phyloP scores from a whole-genome alignment of 2,329 filamentous ascomycete genomes.

The Botrytis aclada region DNA sequence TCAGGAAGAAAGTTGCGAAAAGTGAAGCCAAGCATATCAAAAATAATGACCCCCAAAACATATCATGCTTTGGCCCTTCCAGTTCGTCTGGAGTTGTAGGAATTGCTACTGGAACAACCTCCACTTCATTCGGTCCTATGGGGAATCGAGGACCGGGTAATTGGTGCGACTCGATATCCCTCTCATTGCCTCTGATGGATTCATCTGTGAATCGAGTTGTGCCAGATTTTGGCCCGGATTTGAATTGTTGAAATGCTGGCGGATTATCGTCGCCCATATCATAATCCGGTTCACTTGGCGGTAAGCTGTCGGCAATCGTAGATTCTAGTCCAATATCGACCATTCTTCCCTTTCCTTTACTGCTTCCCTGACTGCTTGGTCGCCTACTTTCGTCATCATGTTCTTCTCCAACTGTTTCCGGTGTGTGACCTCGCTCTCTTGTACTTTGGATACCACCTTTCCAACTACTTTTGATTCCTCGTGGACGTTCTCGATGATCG shows the following conservation, averaged over 20 bases:
- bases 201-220: conserved; percentile 35
- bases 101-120: conserved; percentile 54
- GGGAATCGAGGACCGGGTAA: conserved; percentile 25
- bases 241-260: conserved; percentile 61
- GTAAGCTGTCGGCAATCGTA: conserved; percentile 56
- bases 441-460: conserved; percentile 45
- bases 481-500: conserved; percentile 45
- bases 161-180: conserved; percentile 29
- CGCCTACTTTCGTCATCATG: conserved; percentile 33
- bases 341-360: conserved; percentile 63
- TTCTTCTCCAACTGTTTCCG: conserved; percentile 40
- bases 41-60: conserved; percentile 89
- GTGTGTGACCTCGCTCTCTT: conserved; percentile 31
- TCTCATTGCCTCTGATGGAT: conserved; percentile 25
- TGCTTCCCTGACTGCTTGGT: conserved; percentile 33
- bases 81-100: conserved; percentile 51
- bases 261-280: conserved; percentile 54
- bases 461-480: conserved; percentile 63
- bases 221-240: conserved; percentile 33
- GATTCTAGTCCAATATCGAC: conserved; percentile 84
- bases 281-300: conserved; percentile 57
- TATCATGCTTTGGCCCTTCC: conserved; percentile 79
- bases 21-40: conserved; percentile 79
- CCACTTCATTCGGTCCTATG: conserved; percentile 33
- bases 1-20: conserved; percentile 82